A percentile compares a stretch with the other conserved stretches of the same genome.
Evolutionary conservation across 352 stramenopile species (phyloP).

Genomic region (Phytophthora multivora): DNA sequence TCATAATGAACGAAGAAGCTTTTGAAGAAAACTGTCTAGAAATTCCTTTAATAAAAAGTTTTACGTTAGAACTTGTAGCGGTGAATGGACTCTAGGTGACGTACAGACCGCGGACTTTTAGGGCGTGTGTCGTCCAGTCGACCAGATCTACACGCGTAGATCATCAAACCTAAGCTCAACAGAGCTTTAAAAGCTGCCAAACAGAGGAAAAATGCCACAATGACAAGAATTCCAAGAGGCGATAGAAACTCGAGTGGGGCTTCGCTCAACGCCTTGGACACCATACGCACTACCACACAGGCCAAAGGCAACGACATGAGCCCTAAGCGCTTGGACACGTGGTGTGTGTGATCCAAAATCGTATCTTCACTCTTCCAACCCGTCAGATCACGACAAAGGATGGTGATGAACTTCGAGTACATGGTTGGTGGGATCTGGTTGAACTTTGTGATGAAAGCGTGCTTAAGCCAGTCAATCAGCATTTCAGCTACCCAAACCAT

Average conservation of each 20-base stretch:
- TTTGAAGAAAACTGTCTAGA: constrained; percentile 29
- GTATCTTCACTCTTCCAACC: constrained; percentile 92
- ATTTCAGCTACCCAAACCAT: constrained; percentile 95
- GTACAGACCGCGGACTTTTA: constrained; percentile 65
- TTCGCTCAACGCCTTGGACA: constrained; percentile 66
- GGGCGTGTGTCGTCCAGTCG: constrained; percentile 69
- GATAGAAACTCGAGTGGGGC: constrained; percentile 44
- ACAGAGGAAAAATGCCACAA: constrained; percentile 70
- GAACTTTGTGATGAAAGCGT: constrained; percentile 99
- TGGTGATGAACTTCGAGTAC: constrained; percentile 96
- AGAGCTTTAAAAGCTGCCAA: constrained; percentile 81
- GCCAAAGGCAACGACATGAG: constrained; percentile 94
- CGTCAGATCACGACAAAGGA: constrained; percentile 94
- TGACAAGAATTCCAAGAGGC: constrained; percentile 49
- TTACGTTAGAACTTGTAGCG: constrained; percentile 44
- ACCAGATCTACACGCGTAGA: constrained; percentile 71
- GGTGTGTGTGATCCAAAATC: constrained; percentile 94
- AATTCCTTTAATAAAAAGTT: not conserved
- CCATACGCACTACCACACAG: constrained; percentile 91
- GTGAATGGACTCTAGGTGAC: constrained; percentile 67
- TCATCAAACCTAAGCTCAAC: constrained; percentile 78
- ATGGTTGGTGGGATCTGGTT: constrained; percentile 94
- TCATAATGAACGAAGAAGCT: constrained; percentile 35
- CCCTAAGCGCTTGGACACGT: constrained; percentile 92
- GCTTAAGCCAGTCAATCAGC: constrained; percentile 98